These are phyloP conservation scores for Nakazawaea pomicola DNA, from an alignment of 805 yeast genomes.

Conservation along the genomic window DNA sequence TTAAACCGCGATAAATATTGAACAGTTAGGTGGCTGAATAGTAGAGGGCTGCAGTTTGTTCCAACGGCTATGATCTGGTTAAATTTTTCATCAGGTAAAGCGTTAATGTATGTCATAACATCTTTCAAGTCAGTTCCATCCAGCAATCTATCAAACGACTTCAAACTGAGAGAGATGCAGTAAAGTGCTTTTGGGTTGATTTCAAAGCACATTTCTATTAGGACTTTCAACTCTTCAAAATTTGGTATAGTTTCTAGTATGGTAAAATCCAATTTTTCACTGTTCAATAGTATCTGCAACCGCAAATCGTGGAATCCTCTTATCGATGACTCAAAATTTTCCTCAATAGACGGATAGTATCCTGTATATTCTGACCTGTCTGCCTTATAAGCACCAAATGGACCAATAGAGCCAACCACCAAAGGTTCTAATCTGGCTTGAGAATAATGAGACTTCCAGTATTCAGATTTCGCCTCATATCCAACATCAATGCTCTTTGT, in stretches of 20 bases:
- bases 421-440: conserved; percentile 10
- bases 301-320: conserved; percentile 47
- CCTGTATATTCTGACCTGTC: conserved; percentile 75
- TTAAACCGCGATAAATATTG: conserved; percentile 16
- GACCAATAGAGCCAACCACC: conserved; percentile 68
- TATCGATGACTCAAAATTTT: conserved; percentile 23
- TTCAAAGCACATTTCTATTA: conserved; percentile 35
- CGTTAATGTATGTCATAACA: conserved; percentile 23
- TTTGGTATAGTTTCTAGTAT: conserved; percentile 74
- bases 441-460: conserved; percentile 1
- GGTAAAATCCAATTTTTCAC: conserved; percentile 46
- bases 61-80: conserved; percentile 48
- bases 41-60: conserved; percentile 59
- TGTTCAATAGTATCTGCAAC: conserved; percentile 31
- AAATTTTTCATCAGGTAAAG: conserved; percentile 16
- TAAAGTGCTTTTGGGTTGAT: conserved; percentile 16
- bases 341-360: conserved; percentile 39
- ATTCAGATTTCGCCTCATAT: conserved; percentile 18
- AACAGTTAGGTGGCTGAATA: conserved; percentile 36
- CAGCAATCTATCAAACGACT: conserved; percentile 32
- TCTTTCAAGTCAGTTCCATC: conserved; percentile 43
- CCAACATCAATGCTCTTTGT: conserved; percentile 22
- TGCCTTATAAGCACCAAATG: conserved; percentile 68
- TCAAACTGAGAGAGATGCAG: conserved; percentile 35
- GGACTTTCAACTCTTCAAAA: conserved; percentile 46